phyloP scores from a whole-genome alignment of 2,329 filamentous ascomycete genomes.

The Botrytis sinoallii region DNA sequence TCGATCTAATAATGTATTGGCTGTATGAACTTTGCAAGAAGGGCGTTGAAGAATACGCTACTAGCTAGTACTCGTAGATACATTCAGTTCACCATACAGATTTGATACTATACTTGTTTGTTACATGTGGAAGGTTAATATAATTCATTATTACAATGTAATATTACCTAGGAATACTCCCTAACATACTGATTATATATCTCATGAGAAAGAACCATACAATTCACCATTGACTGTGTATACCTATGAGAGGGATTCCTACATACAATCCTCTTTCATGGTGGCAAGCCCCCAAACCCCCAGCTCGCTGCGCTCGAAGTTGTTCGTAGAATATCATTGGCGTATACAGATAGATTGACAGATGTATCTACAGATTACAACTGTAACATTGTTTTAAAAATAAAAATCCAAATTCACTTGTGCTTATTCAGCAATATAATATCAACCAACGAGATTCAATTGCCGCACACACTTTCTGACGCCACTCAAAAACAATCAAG shows the following conservation, averaged over 20 bases:
- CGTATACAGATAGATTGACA: background rate
- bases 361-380: background rate
- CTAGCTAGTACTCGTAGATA: background rate
- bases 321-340: background rate
- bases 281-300: conserved; percentile 1
- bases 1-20: background rate
- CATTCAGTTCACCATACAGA: background rate
- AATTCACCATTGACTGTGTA: background rate
- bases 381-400: background rate
- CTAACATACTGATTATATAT: background rate
- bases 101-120: background rate
- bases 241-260: background rate
- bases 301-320: conserved; percentile 7
- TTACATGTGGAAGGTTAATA: background rate
- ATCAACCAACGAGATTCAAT: background rate
- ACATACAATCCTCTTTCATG: background rate
- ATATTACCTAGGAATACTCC: background rate
- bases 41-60: background rate
- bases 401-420: background rate
- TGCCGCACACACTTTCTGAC: background rate
- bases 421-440: background rate
- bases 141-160: background rate
- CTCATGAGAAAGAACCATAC: background rate
- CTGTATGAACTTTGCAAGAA: background rate
- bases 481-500: background rate